Evolutionary conservation across 441 rosid species (phyloP).

Genomic region (Gossypium schwendimanii): DNA sequence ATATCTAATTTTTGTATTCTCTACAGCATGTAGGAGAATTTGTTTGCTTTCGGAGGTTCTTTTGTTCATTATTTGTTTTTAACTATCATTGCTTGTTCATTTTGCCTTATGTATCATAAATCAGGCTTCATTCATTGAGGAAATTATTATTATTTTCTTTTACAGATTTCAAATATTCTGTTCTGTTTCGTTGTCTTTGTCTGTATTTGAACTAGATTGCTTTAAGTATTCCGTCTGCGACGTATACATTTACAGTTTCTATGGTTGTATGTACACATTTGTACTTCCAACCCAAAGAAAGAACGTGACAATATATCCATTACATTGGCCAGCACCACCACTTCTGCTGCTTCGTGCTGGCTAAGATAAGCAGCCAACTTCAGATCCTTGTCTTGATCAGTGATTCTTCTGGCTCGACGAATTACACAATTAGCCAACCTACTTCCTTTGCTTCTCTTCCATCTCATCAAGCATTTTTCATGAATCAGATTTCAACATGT

Average conservation of each 20-base stretch:
- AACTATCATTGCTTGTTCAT: neutral
- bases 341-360: constrained; percentile 12
- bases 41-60: constrained; percentile 3
- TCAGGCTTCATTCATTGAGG: neutral
- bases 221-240: no score
- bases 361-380: constrained; percentile 55
- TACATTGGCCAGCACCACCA: neutral
- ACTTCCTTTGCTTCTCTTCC: constrained; percentile 74
- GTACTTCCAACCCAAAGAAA: neutral
- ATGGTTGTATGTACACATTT: no score
- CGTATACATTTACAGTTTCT: no score
- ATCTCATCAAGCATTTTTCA: constrained; percentile 61
- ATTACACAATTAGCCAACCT: constrained; percentile 59
- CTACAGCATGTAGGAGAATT: constrained; percentile 1
- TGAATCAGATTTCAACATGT: constrained; percentile 65
- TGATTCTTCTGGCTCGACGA: constrained; percentile 71
- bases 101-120: neutral
- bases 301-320: neutral
- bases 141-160: neutral
- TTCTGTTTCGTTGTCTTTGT: no score
- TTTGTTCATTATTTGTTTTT: constrained; percentile 13
- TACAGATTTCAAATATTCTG: no score
- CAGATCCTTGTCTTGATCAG: constrained; percentile 40
- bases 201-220: no score
- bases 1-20: constrained; percentile 5